Evolutionary conservation across 768 basidiomycete species (phyloP), one percentile per base, ranked within the genome.

Genomic region (Termitomyces sp.): DNA sequence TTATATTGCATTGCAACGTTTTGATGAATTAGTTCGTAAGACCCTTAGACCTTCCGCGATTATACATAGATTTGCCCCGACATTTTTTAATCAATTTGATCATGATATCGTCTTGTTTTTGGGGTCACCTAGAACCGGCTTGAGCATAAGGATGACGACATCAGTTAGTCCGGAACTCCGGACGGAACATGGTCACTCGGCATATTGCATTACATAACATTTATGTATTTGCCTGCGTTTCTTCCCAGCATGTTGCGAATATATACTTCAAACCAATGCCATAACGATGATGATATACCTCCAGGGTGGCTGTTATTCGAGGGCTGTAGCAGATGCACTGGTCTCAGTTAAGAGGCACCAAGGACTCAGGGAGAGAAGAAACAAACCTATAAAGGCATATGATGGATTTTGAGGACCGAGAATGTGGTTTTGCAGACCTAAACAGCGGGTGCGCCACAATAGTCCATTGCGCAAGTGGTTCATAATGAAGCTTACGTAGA

Each of bases 181-280:
- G 40, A 41, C 40, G 40, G 40, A 41, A 41, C 40, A 41, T 41
- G 7, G 40, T 41, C n/a, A 23, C 23, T 43, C 8, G n/a, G n/a
- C 18, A 5, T 41, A 18, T 41, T 3, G 5, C 38, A 16, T 41
- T 18, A 41, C 18, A 18, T 8, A 9, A 14, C 1, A 20, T 43
- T 10, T 10, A 43, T 43, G 18, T 7, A 4, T 40, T 43, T n/a
- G 5, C n/a, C 41, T 18, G 40, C 40, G 10, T n/a, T 41, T 41
- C 14, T 16, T n/a, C 18, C 40, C 18, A 41, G 7, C 18, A n/a
- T 7, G 41, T 3, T 43, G 10, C n/a, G 9, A 20, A 20, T 1
- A 20, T 40, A 18, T 64, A 87, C 88, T 91, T 93, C 64, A 93
- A 74, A n/a, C 93, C 92, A 67, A 93, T 94, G 7, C 93, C 91